Base-by-base conservation (phyloP, 2,329 filamentous ascomycete genomes). In the Scedosporium minutisporum region DNA sequence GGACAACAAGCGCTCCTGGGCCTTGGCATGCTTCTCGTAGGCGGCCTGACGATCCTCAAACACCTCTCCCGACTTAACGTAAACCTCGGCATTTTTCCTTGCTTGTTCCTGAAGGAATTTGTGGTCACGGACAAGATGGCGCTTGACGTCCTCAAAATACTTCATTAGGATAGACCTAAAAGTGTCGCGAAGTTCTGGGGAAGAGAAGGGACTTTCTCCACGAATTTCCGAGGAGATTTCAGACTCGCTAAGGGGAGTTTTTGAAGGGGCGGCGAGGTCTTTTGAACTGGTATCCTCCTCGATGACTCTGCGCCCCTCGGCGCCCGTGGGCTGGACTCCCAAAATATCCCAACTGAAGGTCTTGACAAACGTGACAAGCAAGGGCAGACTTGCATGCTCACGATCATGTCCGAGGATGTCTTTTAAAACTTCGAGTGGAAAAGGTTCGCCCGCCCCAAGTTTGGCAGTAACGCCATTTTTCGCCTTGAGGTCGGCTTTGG, bases 61-160 rank as follows among this genome's bases (percentile, higher is more conserved):
- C 4, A 99, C 93, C 72, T 99, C 95, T 2, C 95, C 95, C 44
- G 95, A 97, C 71, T 97, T 97, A 69, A 99, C 93, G 69, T 99
- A 99, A 5, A 93, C 95, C 74, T 99, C 95, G 0, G 95, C 93
- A 75, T 99, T 99, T 68, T 93, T 92, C 66, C 92, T 90, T 62
- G 90, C 91, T 76, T 99, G 95, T 27, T 84, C 86, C 61, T 87
- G 84, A 48, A 99, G 87, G 48, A 89, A 88, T 73, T 96, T 95
- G 72, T 99, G 95, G 69, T 97, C 92, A n/a, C 90, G 88, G 33
- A 93, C 74, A 33, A 99, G 82, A 70, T 97, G 95, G 16, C 83
- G 80, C 71, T 96, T 96, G 67, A 97, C 90, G 71, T 96, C 93
- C 62, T 97, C 91, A 67, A 97, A 90, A 70, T 99, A 99, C 38